Conservation (phyloP, 2,329 filamentous ascomycete genomes). For the Exophiala oligosperma region DNA sequence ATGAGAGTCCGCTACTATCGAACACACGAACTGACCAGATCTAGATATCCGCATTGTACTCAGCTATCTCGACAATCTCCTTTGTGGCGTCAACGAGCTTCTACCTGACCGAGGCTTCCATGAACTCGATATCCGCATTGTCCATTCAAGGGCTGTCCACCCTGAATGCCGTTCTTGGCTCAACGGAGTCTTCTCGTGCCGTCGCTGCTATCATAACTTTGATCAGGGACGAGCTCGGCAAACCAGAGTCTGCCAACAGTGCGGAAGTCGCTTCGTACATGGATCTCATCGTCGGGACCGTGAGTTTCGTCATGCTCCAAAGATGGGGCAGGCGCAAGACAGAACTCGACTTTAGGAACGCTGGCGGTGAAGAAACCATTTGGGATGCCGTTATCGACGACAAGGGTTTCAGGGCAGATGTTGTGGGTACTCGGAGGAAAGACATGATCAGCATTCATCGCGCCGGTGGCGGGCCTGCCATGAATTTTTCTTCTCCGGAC, state of each 20-base stretch:
- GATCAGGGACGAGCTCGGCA: conserved; percentile 46
- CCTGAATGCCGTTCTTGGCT: conserved; percentile 48
- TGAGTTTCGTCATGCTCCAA: conserved; percentile 48
- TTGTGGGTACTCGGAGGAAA: conserved; percentile 39
- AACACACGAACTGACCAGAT: conserved; percentile 4
- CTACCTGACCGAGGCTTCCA: conserved; percentile 45
- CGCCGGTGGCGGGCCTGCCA: conserved; percentile 50
- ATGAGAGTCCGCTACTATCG: conserved; percentile 19
- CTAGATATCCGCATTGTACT: conserved; percentile 45
- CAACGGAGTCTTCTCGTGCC: conserved; percentile 50
- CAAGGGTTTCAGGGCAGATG: conserved; percentile 47
- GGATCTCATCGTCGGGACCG: conserved; percentile 45
- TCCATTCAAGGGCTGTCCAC: conserved; percentile 47
- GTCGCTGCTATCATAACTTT: conserved; percentile 50
- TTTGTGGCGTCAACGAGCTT: conserved; percentile 50
- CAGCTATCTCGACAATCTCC: conserved; percentile 47
- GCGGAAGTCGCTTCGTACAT: conserved; percentile 44
- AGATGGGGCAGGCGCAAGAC: conserved; percentile 48
- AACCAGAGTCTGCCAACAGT: conserved; percentile 34
- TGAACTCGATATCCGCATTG: conserved; percentile 44
- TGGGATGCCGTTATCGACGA: conserved; percentile 52
- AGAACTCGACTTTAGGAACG: conserved; percentile 40
- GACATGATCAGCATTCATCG: conserved; percentile 35
- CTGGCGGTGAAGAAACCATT: conserved; percentile 40
- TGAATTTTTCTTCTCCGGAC: conserved; percentile 50